These are phyloP conservation scores for Salicornia ramosissima DNA, from an alignment of 148 eudicot genomes.

Conservation along the genomic window DNA sequence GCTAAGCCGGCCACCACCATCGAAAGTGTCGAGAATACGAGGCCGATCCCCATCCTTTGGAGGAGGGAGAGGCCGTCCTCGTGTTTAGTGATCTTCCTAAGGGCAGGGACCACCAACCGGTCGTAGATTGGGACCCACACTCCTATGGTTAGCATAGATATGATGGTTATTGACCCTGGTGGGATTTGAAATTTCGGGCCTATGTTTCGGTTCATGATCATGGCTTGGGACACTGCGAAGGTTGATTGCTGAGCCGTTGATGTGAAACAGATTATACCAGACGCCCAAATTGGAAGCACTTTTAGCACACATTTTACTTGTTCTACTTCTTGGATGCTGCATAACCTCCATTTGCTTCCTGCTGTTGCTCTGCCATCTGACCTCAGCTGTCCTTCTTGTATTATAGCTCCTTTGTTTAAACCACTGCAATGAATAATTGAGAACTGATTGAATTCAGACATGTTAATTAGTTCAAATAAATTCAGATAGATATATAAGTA, in stretches of 20 bases:
- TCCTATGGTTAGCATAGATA: conserved; percentile 54
- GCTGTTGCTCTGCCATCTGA: conserved; percentile 26
- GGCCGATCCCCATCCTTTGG: conserved; percentile 70
- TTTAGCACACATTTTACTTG: conserved; percentile 60
- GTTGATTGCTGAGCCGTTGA: conserved; percentile 63
- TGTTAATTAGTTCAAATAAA: too few species aligned
- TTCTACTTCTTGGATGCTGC: conserved; percentile 59
- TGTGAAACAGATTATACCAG: conserved; percentile 58
- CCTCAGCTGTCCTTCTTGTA: conserved; percentile 41
- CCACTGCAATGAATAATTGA: conserved; percentile 28
- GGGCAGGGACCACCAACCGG: conserved; percentile 43
- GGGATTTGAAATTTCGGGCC: conserved; percentile 57
- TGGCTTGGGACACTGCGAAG: conserved; percentile 60
- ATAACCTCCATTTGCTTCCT: conserved; percentile 48
- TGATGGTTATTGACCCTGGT: conserved; percentile 46
- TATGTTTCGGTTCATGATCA: conserved; percentile 53
- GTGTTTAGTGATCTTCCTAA: conserved; percentile 42
- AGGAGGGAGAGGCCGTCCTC: conserved; percentile 64
- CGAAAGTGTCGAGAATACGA: conserved; percentile 38
- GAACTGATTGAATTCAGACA: too few species aligned
- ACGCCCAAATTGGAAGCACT: conserved; percentile 66
- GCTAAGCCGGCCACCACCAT: conserved; percentile 63
- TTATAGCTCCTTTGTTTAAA: conserved; percentile 63
- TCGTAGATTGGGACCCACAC: conserved; percentile 64
- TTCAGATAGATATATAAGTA: too few species aligned